A percentile compares a stretch with the other conserved stretches of the same genome.
These are phyloP conservation scores for Aspergillus flavus DNA, from an alignment of 2,329 filamentous ascomycete species.

Conservation along the genomic window DNA sequence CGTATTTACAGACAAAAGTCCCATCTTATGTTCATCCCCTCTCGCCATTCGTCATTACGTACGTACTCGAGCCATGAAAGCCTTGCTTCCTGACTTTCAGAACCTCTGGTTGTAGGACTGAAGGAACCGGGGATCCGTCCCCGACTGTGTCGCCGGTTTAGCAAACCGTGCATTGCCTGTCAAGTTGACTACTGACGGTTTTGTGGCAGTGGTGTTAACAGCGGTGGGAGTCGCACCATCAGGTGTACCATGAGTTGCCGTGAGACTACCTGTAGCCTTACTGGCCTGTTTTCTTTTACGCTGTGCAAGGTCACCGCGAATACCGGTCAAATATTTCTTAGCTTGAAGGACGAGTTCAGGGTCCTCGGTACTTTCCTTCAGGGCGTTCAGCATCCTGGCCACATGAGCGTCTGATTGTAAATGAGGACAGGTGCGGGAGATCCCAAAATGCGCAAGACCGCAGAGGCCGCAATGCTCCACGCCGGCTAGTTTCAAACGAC, in stretches of 20 bases:
- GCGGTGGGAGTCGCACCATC: constrained; percentile 1
- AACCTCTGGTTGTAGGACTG: neutral
- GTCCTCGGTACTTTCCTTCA: constrained; percentile 62
- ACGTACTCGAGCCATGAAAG: neutral
- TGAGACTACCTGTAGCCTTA: constrained; percentile 17
- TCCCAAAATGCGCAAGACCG: constrained; percentile 63
- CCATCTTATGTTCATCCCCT: neutral
- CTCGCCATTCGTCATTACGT: neutral
- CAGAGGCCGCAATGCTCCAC: constrained; percentile 66
- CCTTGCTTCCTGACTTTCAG: neutral
- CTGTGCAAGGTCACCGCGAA: constrained; percentile 59
- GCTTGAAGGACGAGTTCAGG: constrained; percentile 56
- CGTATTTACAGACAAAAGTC: neutral
- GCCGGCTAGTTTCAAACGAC: constrained; percentile 61
- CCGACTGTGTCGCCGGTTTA: neutral
- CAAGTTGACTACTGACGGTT: neutral
- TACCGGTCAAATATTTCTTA: constrained; percentile 58
- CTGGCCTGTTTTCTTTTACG: constrained; percentile 45
- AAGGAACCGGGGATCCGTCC: neutral
- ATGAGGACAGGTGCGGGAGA: constrained; percentile 61
- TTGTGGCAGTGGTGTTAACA: neutral
- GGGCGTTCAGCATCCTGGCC: constrained; percentile 62
- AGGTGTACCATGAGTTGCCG: neutral
- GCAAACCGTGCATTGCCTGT: neutral
- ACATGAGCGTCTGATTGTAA: constrained; percentile 66